phyloP scores from a whole-genome alignment of 257 asterid genomes.

The Osmanthus fragrans region DNA sequence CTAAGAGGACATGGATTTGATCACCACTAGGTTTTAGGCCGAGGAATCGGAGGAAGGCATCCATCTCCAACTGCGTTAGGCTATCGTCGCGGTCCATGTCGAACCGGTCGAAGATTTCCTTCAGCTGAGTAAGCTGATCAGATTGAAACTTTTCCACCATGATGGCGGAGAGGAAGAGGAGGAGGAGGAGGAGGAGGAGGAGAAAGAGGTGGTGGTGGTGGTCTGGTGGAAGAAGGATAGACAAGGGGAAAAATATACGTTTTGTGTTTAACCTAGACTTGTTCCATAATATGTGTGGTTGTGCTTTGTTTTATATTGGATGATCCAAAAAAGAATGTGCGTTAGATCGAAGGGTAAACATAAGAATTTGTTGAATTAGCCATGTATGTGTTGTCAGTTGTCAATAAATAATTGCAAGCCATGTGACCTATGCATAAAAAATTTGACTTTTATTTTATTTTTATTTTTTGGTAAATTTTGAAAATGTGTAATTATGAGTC shows the following conservation, averaged over 20 bases:
- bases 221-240: not conserved
- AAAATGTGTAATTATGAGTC: too few relatives aligned
- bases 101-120: constrained; percentile 70
- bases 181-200: not conserved
- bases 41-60: constrained; percentile 79
- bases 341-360: constrained; percentile 18
- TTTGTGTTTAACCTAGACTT: constrained; percentile 17
- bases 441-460: too few relatives aligned
- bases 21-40: constrained; percentile 81
- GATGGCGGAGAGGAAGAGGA: not conserved
- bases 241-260: not conserved
- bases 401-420: constrained; percentile 4
- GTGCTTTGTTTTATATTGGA: not conserved
- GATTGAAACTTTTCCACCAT: constrained; percentile 45
- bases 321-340: constrained; percentile 25
- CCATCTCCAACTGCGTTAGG: constrained; percentile 80
- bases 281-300: constrained; percentile 23
- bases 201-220: not conserved
- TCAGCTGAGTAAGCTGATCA: constrained; percentile 62
- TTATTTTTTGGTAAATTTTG: too few relatives aligned
- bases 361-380: not conserved
- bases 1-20: constrained; percentile 62
- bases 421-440: not conserved
- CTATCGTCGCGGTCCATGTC: constrained; percentile 98
- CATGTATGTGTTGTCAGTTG: not conserved